Percentiles rank a stretch among this genome's conserved stretches.
Conservation (phyloP, 176 grass and related monocot genomes). For the Oryza nivara region DNA sequence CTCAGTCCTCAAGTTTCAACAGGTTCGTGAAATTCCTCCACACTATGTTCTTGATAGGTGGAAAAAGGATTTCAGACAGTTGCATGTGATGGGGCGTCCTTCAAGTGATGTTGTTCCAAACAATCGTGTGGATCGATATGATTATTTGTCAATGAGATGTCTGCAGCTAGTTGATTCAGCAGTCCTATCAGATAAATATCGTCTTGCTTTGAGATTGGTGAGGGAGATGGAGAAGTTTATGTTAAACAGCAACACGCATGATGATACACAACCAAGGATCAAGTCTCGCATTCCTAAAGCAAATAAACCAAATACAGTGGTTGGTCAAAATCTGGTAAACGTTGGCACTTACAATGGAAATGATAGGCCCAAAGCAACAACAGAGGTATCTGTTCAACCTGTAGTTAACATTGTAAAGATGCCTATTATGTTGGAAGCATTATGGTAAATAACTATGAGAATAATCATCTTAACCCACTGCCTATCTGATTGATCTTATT, state of each 20-base stretch:
- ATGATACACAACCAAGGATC: slow-evolving; percentile 95
- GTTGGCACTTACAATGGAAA: slow-evolving; percentile 55
- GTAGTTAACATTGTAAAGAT: slow-evolving; percentile 11
- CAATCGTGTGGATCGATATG: slow-evolving; percentile 86
- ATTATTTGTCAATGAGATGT: slow-evolving; percentile 97
- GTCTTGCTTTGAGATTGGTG: slow-evolving; percentile 87
- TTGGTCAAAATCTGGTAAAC: slow-evolving; percentile 56
- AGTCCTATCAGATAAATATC: slow-evolving; percentile 91
- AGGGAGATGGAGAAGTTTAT: slow-evolving; percentile 89
- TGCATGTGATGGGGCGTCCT: slow-evolving; percentile 73
- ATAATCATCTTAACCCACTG: slow-evolving; percentile 36
- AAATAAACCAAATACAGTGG: slow-evolving; percentile 56
- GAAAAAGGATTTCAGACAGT: slow-evolving; percentile 91
- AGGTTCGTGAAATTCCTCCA: slow-evolving; percentile 86
- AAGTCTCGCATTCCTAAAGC: slow-evolving; percentile 74
- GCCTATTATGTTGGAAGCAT: slow-evolving; percentile 25
- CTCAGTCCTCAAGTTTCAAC: slow-evolving; percentile 87
- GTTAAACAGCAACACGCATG: slow-evolving; percentile 81
- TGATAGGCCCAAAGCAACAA: slow-evolving; percentile 48
- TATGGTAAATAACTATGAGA: neutral
- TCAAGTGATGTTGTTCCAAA: slow-evolving; percentile 73
- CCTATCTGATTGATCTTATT: slow-evolving; percentile 33
- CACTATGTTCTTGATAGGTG: slow-evolving; percentile 88
- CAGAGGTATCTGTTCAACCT: slow-evolving; percentile 52
- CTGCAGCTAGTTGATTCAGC: slow-evolving; percentile 90